Base-by-base conservation (phyloP, 2,329 filamentous ascomycete species). In the Diaporthe vaccinii region DNA sequence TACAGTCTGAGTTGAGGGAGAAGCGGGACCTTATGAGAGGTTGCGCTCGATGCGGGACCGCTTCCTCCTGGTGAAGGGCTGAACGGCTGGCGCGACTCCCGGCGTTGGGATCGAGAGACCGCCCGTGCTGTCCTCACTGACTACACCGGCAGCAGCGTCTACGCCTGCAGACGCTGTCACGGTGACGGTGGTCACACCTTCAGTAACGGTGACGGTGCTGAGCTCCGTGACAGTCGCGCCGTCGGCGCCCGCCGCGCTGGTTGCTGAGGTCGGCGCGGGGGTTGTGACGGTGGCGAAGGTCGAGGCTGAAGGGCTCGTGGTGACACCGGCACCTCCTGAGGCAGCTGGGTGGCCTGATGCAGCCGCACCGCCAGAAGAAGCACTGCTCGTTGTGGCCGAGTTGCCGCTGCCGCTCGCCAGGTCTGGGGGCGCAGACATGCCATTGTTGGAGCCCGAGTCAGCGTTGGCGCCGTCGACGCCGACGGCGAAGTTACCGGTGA, bases 401-500 rank as follows among this genome's bases (percentile, higher is more conserved):
- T 58, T 14, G 15, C 57, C 57, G 28, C 7, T 58, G n/a, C 68
- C 68, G 6, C 15, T 51, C 14, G 58, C 74, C 39, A 73, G 62
- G 15, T 75, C 55, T 8, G 75, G 75, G 10, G 75, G 75, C 10
- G 75, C 75, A 4, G 75, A 75, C 75, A 76, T 70, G 62, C 75
- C 75, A 4, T 51, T 68, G 70, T 76, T 76, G 62, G 73, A 75
- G 70, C 73, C 44, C 28, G 73, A 75, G 62, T 76, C 73, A 2
- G 75, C 73, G 15, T 25, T 44, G 46, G 69, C 34, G 12, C 71
- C 73, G 17, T 59, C 69, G 31, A 88, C 82, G 46, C 82, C 78
- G 73, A 90, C 86, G 70, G 86, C 82, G 78, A 86, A 90, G 79
- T 85, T 84, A 76, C 82, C 85, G 46, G 77, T 76, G 80, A 89